Percentiles rank a stretch among this genome's conserved stretches.
These are phyloP conservation scores for Scutellaria galericulata DNA, from an alignment of 257 asterid species.

Conservation along the genomic window DNA sequence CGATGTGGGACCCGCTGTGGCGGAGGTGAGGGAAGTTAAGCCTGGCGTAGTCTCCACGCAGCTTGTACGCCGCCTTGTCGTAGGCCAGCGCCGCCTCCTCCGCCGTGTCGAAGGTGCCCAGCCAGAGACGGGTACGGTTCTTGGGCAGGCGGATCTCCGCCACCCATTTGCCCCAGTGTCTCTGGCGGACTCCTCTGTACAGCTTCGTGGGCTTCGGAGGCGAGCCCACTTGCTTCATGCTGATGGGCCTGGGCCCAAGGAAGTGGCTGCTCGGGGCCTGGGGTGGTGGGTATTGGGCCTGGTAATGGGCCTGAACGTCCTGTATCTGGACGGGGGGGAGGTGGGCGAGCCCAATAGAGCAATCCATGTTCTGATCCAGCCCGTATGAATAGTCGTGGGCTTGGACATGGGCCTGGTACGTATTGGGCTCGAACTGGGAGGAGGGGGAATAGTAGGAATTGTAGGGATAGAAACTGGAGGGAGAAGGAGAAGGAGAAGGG, in stretches of 20 bases:
- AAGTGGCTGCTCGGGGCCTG: conserved; percentile 28
- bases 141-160: conserved; percentile 94
- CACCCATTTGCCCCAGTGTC: conserved; percentile 99
- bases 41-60: conserved; percentile 83
- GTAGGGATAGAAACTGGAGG: conserved; percentile 44
- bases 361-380: conserved; percentile 37
- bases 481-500: conserved; percentile 35
- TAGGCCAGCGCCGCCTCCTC: conserved; percentile 98
- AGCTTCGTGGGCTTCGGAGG: conserved; percentile 85
- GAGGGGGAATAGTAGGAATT: conserved; percentile 39
- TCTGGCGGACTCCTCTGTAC: conserved; percentile 96
- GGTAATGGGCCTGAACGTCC: conserved; percentile 40
- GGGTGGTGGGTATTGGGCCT: conserved; percentile 34
- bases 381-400: conserved; percentile 40
- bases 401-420: conserved; percentile 37
- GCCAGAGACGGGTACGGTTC: conserved; percentile 94
- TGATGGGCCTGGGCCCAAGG: conserved; percentile 62
- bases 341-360: conserved; percentile 54
- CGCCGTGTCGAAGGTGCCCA: conserved; percentile 93
- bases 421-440: conserved; percentile 32
- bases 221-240: conserved; percentile 64
- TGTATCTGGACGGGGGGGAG: conserved; percentile 55
- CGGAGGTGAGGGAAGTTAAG: conserved; percentile 89
- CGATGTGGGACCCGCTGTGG: conserved; percentile 72
- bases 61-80: conserved; percentile 93